phyloP scores from a whole-genome alignment of 2,329 filamentous ascomycete species.

The Colletotrichum plurivorum region DNA sequence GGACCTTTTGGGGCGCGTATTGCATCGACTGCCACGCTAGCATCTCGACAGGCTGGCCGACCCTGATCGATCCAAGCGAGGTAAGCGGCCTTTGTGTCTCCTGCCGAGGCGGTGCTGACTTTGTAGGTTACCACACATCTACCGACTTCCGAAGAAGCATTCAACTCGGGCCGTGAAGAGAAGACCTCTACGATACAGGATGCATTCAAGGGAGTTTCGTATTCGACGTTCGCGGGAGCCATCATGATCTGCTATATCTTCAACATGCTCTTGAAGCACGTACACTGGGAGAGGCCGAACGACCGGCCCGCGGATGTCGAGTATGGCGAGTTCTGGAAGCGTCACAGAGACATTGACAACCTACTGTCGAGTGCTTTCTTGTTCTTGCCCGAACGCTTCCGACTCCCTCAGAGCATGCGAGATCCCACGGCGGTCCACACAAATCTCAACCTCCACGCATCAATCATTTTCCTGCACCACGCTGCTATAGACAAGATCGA shows the following conservation, averaged over 20 bases:
- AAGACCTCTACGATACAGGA: conserved; percentile 74
- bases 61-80: conserved; percentile 81
- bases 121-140: conserved; percentile 80
- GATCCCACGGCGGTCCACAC: conserved; percentile 84
- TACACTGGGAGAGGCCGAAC: conserved; percentile 78
- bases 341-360: conserved; percentile 87
- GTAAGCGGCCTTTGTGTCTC: conserved; percentile 42
- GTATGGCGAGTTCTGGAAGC: conserved; percentile 86
- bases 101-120: neutral
- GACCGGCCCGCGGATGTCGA: conserved; percentile 82
- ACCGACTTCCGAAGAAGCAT: conserved; percentile 85
- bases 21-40: conserved; percentile 87
- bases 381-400: conserved; percentile 81
- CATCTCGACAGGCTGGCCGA: conserved; percentile 92
- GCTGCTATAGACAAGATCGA: conserved; percentile 88
- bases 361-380: conserved; percentile 83
- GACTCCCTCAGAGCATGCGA: conserved; percentile 77
- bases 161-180: conserved; percentile 75
- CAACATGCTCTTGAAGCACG: conserved; percentile 84
- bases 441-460: conserved; percentile 91
- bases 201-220: conserved; percentile 71
- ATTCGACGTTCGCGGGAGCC: conserved; percentile 81
- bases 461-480: conserved; percentile 90
- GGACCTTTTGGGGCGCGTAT: conserved; percentile 90
- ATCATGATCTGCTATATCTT: conserved; percentile 84